Evolutionary conservation across 2,329 filamentous ascomycete genomes (phyloP).

Genomic region (Pseudopithomyces chartarum): DNA sequence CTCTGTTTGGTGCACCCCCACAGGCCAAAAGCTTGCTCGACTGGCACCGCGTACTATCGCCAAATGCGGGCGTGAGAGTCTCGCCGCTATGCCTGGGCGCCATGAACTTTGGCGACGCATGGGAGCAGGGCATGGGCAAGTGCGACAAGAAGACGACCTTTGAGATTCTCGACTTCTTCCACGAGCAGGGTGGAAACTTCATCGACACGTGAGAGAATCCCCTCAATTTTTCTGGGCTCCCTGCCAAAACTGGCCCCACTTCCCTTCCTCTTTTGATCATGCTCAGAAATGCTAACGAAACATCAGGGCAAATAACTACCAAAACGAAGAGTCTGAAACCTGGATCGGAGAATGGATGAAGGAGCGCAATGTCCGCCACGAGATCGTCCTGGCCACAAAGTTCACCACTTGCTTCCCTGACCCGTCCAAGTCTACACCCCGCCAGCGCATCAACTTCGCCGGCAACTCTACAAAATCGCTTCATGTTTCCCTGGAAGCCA

Average conservation of each 20-base stretch:
- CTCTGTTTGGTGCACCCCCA: constrained; percentile 30
- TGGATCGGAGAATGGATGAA: constrained; percentile 60
- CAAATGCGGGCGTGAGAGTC: constrained; percentile 57
- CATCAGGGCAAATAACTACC: constrained; percentile 53
- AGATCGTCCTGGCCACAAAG: constrained; percentile 62
- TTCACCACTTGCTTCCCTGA: constrained; percentile 48
- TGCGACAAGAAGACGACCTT: constrained; percentile 53
- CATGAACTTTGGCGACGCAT: constrained; percentile 61
- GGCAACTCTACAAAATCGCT: constrained; percentile 49
- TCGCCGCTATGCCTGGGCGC: constrained; percentile 59
- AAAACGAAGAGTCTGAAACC: constrained; percentile 53
- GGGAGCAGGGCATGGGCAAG: constrained; percentile 49
- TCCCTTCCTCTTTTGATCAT: neutral
- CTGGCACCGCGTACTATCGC: constrained; percentile 58
- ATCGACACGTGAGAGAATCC: constrained; percentile 50
- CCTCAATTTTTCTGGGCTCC: neutral
- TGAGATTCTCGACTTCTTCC: constrained; percentile 54
- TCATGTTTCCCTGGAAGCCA: constrained; percentile 44
- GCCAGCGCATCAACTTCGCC: constrained; percentile 47
- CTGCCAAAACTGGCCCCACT: neutral
- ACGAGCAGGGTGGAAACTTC: constrained; percentile 56
- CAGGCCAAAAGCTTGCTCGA: constrained; percentile 51
- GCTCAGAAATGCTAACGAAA: neutral
- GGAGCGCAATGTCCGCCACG: constrained; percentile 49
- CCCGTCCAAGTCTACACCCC: constrained; percentile 27